Conservation (phyloP, 805 yeast species). For the Metschnikowia anglica region DNA sequence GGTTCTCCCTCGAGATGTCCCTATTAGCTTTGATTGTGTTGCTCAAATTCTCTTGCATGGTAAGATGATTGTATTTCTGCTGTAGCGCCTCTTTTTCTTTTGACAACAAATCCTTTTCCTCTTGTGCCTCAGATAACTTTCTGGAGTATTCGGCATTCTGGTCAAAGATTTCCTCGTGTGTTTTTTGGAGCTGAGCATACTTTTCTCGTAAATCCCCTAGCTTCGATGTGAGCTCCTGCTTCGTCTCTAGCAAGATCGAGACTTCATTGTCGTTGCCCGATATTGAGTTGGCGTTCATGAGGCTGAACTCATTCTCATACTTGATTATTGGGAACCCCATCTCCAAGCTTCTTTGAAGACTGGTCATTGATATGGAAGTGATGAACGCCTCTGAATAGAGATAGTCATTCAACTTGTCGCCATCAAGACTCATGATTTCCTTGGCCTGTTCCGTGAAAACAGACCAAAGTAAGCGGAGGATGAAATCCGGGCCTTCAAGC, state of each 20-base stretch:
- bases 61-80: slow-evolving; percentile 29
- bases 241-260: slow-evolving; percentile 37
- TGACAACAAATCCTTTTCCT: slow-evolving; percentile 21
- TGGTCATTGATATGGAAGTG: not conserved
- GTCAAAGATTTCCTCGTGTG: slow-evolving; percentile 37
- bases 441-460: slow-evolving; percentile 21
- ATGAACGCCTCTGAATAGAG: slow-evolving; percentile 8
- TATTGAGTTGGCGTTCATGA: slow-evolving; percentile 39
- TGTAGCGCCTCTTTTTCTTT: slow-evolving; percentile 20
- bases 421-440: slow-evolving; percentile 21
- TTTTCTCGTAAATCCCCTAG: slow-evolving; percentile 29
- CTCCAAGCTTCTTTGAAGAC: slow-evolving; percentile 5
- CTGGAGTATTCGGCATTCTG: slow-evolving; percentile 32
- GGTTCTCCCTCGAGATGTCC: slow-evolving; percentile 36
- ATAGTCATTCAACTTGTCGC: slow-evolving; percentile 23
- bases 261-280: slow-evolving; percentile 40
- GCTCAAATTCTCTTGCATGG: slow-evolving; percentile 38
- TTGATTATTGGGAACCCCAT: slow-evolving; percentile 16
- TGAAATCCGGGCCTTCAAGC: slow-evolving; percentile 41
- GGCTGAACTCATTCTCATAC: slow-evolving; percentile 22
- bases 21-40: slow-evolving; percentile 42
- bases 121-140: slow-evolving; percentile 23
- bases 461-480: slow-evolving; percentile 30
- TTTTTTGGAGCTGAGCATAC: slow-evolving; percentile 30
- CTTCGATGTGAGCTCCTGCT: slow-evolving; percentile 32